phyloP scores from a whole-genome alignment of 2,329 filamentous ascomycete species.

The Colletotrichum cordylinicola region DNA sequence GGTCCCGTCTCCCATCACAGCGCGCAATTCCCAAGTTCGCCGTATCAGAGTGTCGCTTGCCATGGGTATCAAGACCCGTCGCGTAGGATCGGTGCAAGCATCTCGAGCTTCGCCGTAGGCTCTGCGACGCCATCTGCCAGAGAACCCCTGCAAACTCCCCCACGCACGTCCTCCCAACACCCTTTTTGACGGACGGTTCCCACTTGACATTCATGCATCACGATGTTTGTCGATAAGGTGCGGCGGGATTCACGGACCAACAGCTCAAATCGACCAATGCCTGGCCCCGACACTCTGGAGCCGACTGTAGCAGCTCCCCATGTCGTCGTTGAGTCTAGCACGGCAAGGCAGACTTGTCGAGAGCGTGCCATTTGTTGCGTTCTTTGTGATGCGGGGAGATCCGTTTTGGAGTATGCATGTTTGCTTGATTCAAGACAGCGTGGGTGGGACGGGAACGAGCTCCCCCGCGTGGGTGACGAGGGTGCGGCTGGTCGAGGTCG shows the following conservation, averaged over 20 bases:
- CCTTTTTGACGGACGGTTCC: background rate
- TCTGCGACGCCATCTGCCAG: conserved; percentile 1
- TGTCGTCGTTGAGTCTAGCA: background rate
- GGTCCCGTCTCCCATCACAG: background rate
- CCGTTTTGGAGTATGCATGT: conserved; percentile 8
- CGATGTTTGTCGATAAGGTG: background rate
- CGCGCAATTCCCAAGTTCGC: background rate
- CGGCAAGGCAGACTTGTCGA: background rate
- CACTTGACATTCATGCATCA: background rate
- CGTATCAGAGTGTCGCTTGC: background rate
- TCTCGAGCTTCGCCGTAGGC: background rate
- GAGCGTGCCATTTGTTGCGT: background rate
- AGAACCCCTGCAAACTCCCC: background rate
- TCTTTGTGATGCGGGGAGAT: background rate
- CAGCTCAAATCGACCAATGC: background rate
- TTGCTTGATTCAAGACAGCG: background rate
- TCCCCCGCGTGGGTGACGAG: background rate
- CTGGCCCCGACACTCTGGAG: background rate
- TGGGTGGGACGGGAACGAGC: background rate
- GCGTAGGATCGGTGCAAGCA: conserved; percentile 6
- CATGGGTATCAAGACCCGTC: background rate
- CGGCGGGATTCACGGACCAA: background rate
- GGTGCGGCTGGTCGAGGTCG: background rate
- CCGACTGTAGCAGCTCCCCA: background rate
- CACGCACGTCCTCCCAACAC: background rate